phyloP scores from a whole-genome alignment of 805 yeast genomes.

The Suhomyces sp. region DNA sequence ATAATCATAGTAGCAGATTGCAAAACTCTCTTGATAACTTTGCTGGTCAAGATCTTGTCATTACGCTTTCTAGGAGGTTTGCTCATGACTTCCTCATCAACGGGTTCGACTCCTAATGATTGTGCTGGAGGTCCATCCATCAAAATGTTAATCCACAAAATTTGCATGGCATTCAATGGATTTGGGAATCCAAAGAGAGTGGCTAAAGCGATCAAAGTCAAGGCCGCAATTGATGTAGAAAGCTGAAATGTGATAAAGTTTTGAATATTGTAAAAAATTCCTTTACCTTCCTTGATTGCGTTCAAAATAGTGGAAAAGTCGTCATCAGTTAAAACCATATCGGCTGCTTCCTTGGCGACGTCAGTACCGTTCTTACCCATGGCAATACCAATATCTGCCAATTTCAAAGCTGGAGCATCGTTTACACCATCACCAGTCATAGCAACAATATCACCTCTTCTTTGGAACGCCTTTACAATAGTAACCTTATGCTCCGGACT shows the following conservation, averaged over 20 bases:
- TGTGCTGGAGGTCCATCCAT: slow-evolving; percentile 99
- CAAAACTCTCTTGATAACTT: slow-evolving; percentile 68
- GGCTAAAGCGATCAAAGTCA: slow-evolving; percentile 81
- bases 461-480: slow-evolving; percentile 85
- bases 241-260: slow-evolving; percentile 92
- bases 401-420: slow-evolving; percentile 96
- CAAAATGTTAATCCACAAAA: slow-evolving; percentile 92
- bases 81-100: slow-evolving; percentile 91
- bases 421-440: slow-evolving; percentile 99
- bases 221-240: slow-evolving; percentile 93
- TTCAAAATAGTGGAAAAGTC: slow-evolving; percentile 91
- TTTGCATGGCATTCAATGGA: slow-evolving; percentile 98
- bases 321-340: slow-evolving; percentile 95
- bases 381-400: slow-evolving; percentile 94
- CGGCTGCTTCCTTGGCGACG: slow-evolving; percentile 98
- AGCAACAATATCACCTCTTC: slow-evolving; percentile 92
- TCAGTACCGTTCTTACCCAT: slow-evolving; percentile 96
- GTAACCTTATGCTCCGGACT: slow-evolving; percentile 92
- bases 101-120: slow-evolving; percentile 95
- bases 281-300: slow-evolving; percentile 88
- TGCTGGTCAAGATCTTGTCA: slow-evolving; percentile 76
- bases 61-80: slow-evolving; percentile 92
- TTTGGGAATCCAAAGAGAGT: slow-evolving; percentile 87
- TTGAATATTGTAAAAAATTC: slow-evolving; percentile 93
- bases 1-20: slow-evolving; percentile 78